A percentile compares a stretch with the other conserved stretches of the same genome.
Conservation (phyloP, 441 rosid genomes). For the Adansonia madagascariensis region DNA sequence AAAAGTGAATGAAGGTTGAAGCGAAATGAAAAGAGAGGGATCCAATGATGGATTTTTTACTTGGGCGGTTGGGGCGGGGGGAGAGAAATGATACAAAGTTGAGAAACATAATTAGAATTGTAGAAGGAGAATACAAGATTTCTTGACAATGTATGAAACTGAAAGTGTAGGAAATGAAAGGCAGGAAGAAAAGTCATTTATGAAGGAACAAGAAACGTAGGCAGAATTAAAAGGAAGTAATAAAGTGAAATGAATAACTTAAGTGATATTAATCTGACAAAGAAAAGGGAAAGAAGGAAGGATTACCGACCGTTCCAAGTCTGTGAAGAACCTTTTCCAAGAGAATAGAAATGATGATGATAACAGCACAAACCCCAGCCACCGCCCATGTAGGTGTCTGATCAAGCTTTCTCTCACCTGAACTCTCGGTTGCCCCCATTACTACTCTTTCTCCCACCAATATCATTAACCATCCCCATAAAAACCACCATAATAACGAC, state of each 20-base stretch:
- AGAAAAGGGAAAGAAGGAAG: constrained; percentile 2
- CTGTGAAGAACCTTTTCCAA: constrained; percentile 72
- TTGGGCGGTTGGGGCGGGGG: too few relatives aligned
- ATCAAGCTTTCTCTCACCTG: constrained; percentile 51
- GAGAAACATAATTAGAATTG: background rate
- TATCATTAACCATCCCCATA: constrained; percentile 27
- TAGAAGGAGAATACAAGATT: background rate
- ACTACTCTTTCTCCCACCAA: constrained; percentile 29
- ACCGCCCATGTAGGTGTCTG: constrained; percentile 96
- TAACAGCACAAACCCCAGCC: constrained; percentile 64
- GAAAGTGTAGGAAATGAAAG: background rate
- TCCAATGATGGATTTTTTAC: background rate
- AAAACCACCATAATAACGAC: constrained; percentile 26
- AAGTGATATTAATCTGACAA: background rate
- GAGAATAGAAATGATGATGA: constrained; percentile 63
- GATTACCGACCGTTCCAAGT: constrained; percentile 43
- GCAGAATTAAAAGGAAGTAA: background rate
- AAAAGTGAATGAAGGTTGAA: constrained; percentile 22
- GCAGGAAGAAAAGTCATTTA: background rate
- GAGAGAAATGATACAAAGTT: background rate
- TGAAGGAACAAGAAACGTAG: background rate
- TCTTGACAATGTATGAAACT: background rate
- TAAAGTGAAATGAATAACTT: background rate
- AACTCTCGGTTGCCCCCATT: constrained; percentile 34
- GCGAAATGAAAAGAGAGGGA: constrained; percentile 20